Conservation (phyloP, 2,329 filamentous ascomycete genomes). For the Microdochium trichocladiopsis region DNA sequence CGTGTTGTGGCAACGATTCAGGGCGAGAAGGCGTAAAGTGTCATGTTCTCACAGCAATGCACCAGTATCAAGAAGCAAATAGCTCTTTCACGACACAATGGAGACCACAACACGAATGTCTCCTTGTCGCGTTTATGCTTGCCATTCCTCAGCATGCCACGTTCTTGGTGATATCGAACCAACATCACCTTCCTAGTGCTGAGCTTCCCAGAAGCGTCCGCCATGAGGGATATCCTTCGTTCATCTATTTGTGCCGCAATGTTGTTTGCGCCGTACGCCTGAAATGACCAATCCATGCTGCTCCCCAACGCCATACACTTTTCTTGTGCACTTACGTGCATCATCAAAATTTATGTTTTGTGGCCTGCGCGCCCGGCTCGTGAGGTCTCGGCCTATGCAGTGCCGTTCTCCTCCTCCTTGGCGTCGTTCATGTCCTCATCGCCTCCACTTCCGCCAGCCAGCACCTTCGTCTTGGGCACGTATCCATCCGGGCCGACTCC, state of each 20-base stretch:
- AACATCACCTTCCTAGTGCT: neutral
- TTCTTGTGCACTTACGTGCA: neutral
- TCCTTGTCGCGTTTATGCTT: too few relatives aligned
- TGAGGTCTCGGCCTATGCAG: conserved; percentile 13
- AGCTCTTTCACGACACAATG: neutral
- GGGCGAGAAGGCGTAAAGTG: conserved; percentile 58
- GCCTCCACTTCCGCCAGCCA: conserved; percentile 52
- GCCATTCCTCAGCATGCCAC: neutral
- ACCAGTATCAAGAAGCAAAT: neutral
- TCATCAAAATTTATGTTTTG: conserved; percentile 4
- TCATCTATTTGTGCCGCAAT: neutral
- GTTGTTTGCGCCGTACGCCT: conserved; percentile 11
- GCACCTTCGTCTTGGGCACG: conserved; percentile 56
- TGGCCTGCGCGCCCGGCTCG: neutral
- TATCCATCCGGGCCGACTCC: conserved; percentile 58
- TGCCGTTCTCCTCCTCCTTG: conserved; percentile 30
- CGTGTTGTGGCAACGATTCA: conserved; percentile 91
- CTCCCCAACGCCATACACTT: neutral
- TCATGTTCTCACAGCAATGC: neutral
- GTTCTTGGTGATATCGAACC: neutral
- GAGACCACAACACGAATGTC: too few relatives aligned
- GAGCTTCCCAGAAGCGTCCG: too few relatives aligned
- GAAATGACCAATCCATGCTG: neutral
- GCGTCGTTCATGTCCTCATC: conserved; percentile 51
- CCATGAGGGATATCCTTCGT: too few relatives aligned